These are phyloP conservation scores for Cajanus cajan DNA, from an alignment of 306 rosid genomes.

Conservation along the genomic window DNA sequence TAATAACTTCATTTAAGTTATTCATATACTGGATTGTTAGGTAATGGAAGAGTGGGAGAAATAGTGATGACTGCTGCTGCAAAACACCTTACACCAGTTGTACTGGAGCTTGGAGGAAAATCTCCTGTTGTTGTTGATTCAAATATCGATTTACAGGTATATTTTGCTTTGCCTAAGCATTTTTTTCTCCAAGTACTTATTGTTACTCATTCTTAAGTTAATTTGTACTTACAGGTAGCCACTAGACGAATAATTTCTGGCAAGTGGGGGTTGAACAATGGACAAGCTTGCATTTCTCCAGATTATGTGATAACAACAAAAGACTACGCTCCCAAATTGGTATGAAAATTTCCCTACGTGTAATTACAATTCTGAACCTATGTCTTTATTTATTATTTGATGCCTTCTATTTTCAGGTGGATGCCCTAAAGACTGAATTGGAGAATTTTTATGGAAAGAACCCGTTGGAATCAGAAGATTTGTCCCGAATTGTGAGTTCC, in stretches of 20 bases:
- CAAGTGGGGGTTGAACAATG: constrained; percentile 89
- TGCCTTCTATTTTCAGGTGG: constrained; percentile 56
- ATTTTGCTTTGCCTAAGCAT: not conserved
- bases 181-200: not conserved
- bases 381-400: constrained; percentile 11
- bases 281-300: constrained; percentile 89
- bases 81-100: no score
- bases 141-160: constrained; percentile 54
- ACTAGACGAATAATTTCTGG: constrained; percentile 77
- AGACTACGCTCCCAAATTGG: constrained; percentile 85
- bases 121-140: constrained; percentile 87
- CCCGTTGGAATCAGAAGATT: constrained; percentile 77
- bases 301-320: constrained; percentile 76
- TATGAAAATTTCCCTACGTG: constrained; percentile 34
- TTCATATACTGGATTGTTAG: constrained; percentile 50
- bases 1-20: no score
- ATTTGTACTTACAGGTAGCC: constrained; percentile 50
- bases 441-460: constrained; percentile 68
- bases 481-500: constrained; percentile 78
- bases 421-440: constrained; percentile 67
- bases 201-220: constrained; percentile 5
- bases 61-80: constrained; percentile 95
- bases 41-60: constrained; percentile 76
- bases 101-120: constrained; percentile 96
- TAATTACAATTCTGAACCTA: constrained; percentile 2